phyloP scores from a whole-genome alignment of 176 grass and related monocot species.

The Otatea glauca region DNA sequence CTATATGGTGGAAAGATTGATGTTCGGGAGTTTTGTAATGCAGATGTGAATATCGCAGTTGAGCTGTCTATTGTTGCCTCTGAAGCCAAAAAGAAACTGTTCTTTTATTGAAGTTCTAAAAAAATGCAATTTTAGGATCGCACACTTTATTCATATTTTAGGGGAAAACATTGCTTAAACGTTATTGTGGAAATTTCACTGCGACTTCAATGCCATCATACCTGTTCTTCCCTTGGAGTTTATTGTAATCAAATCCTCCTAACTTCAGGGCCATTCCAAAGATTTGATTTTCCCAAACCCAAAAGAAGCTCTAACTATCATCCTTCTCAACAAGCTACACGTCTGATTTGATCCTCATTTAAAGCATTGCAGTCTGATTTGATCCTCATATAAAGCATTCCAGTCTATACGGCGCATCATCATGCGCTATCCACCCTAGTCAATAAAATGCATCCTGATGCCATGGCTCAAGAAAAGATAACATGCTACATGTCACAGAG shows the following conservation, averaged over 20 bases:
- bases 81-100: constrained; percentile 52
- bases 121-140: background rate
- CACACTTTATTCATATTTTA: constrained; percentile 8
- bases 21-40: constrained; percentile 50
- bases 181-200: background rate
- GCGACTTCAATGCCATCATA: constrained; percentile 30
- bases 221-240: background rate
- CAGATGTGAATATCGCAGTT: constrained; percentile 64
- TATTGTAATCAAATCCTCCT: no score
- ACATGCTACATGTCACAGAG: no score
- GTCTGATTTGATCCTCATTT: no score
- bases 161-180: background rate
- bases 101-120: background rate
- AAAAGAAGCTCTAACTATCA: background rate
- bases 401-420: no score
- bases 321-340: no score
- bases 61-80: constrained; percentile 89
- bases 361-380: no score
- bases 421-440: no score
- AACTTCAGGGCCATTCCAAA: background rate
- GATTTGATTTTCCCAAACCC: background rate
- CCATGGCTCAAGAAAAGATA: no score
- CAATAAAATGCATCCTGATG: no score
- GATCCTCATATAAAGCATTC: no score
- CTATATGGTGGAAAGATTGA: constrained; percentile 37